These are phyloP conservation scores for Fusarium staphyleae DNA, from an alignment of 2,329 filamentous ascomycete species.

Conservation along the genomic window DNA sequence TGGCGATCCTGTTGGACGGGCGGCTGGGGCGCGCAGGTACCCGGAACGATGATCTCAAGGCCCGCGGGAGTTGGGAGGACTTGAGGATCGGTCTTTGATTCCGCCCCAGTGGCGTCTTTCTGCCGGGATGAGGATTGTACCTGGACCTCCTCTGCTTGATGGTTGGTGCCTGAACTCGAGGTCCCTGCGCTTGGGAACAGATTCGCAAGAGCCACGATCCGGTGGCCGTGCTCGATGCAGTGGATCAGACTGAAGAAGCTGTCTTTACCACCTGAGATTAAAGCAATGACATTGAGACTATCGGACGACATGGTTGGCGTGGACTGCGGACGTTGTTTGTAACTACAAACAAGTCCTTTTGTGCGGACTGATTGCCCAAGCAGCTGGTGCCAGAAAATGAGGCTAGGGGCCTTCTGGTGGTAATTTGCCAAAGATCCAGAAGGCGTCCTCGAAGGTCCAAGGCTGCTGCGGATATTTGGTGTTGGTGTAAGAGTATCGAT, in stretches of 20 bases:
- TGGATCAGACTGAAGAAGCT: constrained; percentile 94
- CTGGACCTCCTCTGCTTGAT: constrained; percentile 1
- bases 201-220: constrained; percentile 87
- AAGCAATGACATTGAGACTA: constrained; percentile 79
- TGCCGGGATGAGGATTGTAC: constrained; percentile 18
- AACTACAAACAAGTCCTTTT: neutral
- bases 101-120: constrained; percentile 23
- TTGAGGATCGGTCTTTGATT: constrained; percentile 8
- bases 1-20: constrained; percentile 4
- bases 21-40: constrained; percentile 26
- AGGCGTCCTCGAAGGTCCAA: constrained; percentile 8
- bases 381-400: constrained; percentile 15
- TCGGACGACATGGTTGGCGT: constrained; percentile 50
- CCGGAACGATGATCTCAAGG: constrained; percentile 36
- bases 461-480: constrained; percentile 16
- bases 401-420: constrained; percentile 1
- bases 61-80: constrained; percentile 25
- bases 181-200: constrained; percentile 62
- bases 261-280: constrained; percentile 97
- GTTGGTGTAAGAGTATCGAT: constrained; percentile 22
- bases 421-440: constrained; percentile 17
- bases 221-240: constrained; percentile 85
- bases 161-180: constrained; percentile 7
- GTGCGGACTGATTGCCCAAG: neutral
- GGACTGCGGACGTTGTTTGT: neutral